phyloP scores from a whole-genome alignment of 129 eudicot genomes.

The Glebionis coronaria region DNA sequence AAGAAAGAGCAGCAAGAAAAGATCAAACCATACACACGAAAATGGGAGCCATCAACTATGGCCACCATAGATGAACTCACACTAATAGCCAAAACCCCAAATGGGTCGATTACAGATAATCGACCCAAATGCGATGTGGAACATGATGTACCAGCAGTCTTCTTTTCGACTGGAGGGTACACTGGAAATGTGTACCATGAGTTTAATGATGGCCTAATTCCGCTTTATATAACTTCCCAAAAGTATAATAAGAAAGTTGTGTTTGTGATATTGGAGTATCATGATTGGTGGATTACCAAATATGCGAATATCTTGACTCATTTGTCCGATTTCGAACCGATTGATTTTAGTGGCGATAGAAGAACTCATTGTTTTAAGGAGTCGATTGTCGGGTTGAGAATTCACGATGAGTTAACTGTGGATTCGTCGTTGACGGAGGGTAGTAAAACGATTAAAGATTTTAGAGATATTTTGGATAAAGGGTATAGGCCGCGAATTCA shows the following conservation, averaged over 20 bases:
- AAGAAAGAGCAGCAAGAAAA: constrained; percentile 51
- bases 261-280: constrained; percentile 88
- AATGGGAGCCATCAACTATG: constrained; percentile 88
- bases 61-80: constrained; percentile 64
- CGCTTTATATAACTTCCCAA: constrained; percentile 87
- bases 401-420: constrained; percentile 79
- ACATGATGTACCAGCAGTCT: constrained; percentile 89
- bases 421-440: constrained; percentile 56
- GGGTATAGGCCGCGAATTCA: constrained; percentile 75
- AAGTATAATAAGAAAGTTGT: constrained; percentile 79
- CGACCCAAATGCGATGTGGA: constrained; percentile 58
- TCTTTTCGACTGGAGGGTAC: constrained; percentile 97
- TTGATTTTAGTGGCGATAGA: constrained; percentile 70
- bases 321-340: constrained; percentile 68
- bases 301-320: constrained; percentile 62
- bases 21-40: constrained; percentile 81
- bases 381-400: constrained; percentile 70
- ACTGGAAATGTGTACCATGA: constrained; percentile 97
- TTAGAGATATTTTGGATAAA: constrained; percentile 63
- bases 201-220: constrained; percentile 86
- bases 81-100: constrained; percentile 45
- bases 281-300: constrained; percentile 90
- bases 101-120: constrained; percentile 3
- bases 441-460: constrained; percentile 58
- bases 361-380: constrained; percentile 83